phyloP scores from a whole-genome alignment of 768 basidiomycete species.

The Gloeophyllum trabeum region DNA sequence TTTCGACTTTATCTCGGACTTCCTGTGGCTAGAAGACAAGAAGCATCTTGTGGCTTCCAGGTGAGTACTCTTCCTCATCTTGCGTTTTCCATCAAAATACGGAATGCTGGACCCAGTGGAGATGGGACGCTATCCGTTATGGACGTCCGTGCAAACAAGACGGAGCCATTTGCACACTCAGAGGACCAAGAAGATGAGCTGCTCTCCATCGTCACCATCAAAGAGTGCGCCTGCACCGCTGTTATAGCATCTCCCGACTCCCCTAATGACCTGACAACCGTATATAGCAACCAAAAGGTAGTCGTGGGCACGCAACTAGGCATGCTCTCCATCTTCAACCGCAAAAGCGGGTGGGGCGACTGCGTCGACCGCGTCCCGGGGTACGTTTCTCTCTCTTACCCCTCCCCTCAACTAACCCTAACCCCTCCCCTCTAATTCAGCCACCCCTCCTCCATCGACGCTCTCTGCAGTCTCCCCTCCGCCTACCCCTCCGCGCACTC shows the following conservation, averaged over 20 bases:
- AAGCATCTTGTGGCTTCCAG: conserved; percentile 54
- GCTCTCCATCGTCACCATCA: conserved; percentile 76
- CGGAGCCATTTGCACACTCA: conserved; percentile 71
- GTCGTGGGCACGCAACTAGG: conserved; percentile 88
- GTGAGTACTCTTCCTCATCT: conserved; percentile 26
- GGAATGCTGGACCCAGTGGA: conserved; percentile 37
- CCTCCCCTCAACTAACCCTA: neutral
- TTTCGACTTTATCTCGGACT: conserved; percentile 91
- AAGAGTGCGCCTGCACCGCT: conserved; percentile 33
- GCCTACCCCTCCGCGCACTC: conserved; percentile 51
- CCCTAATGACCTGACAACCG: too few species aligned
- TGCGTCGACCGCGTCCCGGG: conserved; percentile 87
- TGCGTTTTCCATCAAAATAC: neutral
- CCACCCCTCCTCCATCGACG: conserved; percentile 86
- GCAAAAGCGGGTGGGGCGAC: conserved; percentile 80
- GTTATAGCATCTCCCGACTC: neutral
- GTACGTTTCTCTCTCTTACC: conserved; percentile 26
- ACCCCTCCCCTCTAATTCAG: conserved; percentile 24
- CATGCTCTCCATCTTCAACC: conserved; percentile 83
- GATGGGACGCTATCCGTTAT: conserved; percentile 91
- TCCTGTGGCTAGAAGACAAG: conserved; percentile 77
- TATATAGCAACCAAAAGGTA: conserved; percentile 72
- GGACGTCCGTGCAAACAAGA: conserved; percentile 77
- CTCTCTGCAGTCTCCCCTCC: conserved; percentile 64
- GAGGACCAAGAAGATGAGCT: conserved; percentile 96